Evolutionary conservation across 768 basidiomycete genomes (phyloP).

Genomic region (Pholiota conissans): DNA sequence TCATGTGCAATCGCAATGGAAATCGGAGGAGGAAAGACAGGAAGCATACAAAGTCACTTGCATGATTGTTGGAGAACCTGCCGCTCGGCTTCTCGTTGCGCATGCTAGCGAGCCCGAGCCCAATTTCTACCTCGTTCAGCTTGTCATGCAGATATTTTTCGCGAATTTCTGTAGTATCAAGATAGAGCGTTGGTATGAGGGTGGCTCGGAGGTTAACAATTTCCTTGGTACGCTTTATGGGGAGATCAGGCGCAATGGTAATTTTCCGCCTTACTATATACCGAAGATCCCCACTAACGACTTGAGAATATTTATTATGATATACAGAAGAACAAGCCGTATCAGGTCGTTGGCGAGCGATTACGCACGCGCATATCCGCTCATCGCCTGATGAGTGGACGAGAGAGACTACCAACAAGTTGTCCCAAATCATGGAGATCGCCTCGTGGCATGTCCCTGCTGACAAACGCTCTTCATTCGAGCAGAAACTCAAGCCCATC

Average conservation of each 20-base stretch:
- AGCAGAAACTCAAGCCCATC: constrained; percentile 23
- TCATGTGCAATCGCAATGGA: constrained; percentile 17
- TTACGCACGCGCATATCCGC: constrained; percentile 18
- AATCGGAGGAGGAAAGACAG: constrained; percentile 4
- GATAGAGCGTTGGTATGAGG: constrained; percentile 14
- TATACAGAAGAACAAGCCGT: constrained; percentile 23
- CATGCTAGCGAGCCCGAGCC: neutral
- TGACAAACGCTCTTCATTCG: constrained; percentile 14
- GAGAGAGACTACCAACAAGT: constrained; percentile 2
- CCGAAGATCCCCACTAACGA: neutral
- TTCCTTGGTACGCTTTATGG: constrained; percentile 12
- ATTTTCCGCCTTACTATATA: neutral
- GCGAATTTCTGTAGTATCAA: neutral
- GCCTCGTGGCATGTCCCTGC: constrained; percentile 13
- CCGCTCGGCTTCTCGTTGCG: constrained; percentile 7
- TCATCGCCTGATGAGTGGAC: constrained; percentile 20
- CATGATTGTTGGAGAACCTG: constrained; percentile 9
- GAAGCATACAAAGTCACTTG: neutral
- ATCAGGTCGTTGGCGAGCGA: constrained; percentile 23
- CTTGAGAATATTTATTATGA: neutral
- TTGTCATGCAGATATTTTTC: neutral
- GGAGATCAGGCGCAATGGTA: constrained; percentile 19
- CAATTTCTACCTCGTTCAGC: constrained; percentile 19
- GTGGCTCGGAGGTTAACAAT: neutral
- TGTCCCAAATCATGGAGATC: constrained; percentile 11